phyloP scores from a whole-genome alignment of 1,284 basidiomycete species.

The Tetrapyrgos nigripes region DNA sequence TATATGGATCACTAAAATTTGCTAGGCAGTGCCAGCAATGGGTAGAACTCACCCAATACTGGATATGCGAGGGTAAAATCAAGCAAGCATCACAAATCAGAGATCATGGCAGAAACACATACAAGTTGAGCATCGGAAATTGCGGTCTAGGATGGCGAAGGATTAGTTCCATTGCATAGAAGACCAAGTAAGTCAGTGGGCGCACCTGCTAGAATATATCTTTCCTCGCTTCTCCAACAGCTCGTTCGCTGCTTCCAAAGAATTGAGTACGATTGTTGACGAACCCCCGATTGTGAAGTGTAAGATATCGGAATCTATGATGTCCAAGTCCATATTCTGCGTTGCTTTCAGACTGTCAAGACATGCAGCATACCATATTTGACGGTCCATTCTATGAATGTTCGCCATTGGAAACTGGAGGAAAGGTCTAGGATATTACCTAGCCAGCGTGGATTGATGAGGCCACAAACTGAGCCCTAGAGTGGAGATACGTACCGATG shows the following conservation, averaged over 20 bases:
- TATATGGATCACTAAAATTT: neutral
- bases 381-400: conserved; percentile 8
- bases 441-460: neutral
- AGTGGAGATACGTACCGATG: neutral
- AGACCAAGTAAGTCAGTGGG: too few relatives aligned
- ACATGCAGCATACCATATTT: neutral
- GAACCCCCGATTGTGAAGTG: too few relatives aligned
- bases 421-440: neutral
- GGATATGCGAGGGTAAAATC: neutral
- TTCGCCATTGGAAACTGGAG: neutral
- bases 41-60: conserved; percentile 1
- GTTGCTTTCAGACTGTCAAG: neutral
- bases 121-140: conserved; percentile 6
- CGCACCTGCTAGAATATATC: too few relatives aligned
- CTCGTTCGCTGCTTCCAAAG: too few relatives aligned
- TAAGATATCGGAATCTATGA: neutral
- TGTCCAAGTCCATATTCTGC: neutral
- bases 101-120: neutral
- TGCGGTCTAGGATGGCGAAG: too few relatives aligned
- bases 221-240: too few relatives aligned
- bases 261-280: too few relatives aligned
- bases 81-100: too few relatives aligned
- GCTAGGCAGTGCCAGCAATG: neutral
- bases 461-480: neutral
- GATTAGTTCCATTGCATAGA: too few relatives aligned